A percentile compares a stretch with the other conserved stretches of the same genome.
phyloP scores from a whole-genome alignment of 1,284 basidiomycete genomes.

The Pyrrhoderma lamaoense region DNA sequence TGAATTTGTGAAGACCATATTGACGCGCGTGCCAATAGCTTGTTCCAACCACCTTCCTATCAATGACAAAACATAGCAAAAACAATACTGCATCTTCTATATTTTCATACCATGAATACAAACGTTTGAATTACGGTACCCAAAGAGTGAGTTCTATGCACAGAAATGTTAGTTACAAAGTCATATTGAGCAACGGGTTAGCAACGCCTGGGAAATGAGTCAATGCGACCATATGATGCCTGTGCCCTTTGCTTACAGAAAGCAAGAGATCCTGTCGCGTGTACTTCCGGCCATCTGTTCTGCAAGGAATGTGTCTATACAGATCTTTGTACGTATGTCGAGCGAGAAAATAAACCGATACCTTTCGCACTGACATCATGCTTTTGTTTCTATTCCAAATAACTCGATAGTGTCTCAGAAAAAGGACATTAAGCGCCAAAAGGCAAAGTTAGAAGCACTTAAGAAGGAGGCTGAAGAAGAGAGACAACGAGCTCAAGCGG shows the following conservation, averaged over 20 bases:
- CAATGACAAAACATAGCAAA: constrained; percentile 83
- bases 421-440: constrained; percentile 81
- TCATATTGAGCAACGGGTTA: constrained; percentile 31
- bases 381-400: constrained; percentile 2
- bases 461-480: constrained; percentile 74
- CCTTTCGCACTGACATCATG: too few species aligned
- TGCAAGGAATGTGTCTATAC: constrained; percentile 85
- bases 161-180: too few species aligned
- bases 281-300: constrained; percentile 79
- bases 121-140: constrained; percentile 76
- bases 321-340: constrained; percentile 52
- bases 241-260: constrained; percentile 80
- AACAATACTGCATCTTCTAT: constrained; percentile 83
- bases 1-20: too few species aligned
- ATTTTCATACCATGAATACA: constrained; percentile 82
- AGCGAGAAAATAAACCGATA: too few species aligned
- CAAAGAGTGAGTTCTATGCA: constrained; percentile 61
- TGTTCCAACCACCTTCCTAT: too few species aligned
- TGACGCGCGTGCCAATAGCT: too few species aligned
- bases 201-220: constrained; percentile 86
- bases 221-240: constrained; percentile 82
- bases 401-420: constrained; percentile 68
- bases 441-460: constrained; percentile 63
- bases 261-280: constrained; percentile 75
- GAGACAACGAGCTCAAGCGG: constrained; percentile 52